Conservation (phyloP, 1,284 basidiomycete genomes). For the Leucoagaricus sp. region DNA sequence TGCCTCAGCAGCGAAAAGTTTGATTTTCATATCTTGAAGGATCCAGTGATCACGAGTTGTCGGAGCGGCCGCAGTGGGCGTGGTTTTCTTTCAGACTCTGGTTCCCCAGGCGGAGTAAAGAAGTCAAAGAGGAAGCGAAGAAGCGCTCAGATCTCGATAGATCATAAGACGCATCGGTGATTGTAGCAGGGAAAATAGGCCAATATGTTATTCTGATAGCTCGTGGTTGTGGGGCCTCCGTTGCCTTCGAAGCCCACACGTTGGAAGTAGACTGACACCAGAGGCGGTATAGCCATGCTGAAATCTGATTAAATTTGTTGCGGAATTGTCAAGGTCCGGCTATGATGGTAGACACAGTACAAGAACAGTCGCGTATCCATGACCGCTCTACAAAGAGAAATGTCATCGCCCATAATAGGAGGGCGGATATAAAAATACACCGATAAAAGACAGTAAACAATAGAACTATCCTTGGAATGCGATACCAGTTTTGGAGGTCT, state of each 20-base stretch:
- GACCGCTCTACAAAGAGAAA: background rate
- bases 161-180: background rate
- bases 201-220: background rate
- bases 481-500: slow-evolving; percentile 71
- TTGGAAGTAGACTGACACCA: background rate
- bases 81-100: background rate
- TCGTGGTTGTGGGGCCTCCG: background rate
- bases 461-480: slow-evolving; percentile 30
- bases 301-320: background rate
- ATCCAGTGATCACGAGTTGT: background rate
- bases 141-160: background rate
- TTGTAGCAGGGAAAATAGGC: background rate
- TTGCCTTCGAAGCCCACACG: too few relatives aligned
- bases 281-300: background rate
- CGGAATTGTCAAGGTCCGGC: background rate
- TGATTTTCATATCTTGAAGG: background rate
- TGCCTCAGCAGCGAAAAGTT: background rate
- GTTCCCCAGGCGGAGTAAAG: background rate
- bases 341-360: background rate
- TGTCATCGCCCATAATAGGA: too few relatives aligned
- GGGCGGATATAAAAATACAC: too few relatives aligned
- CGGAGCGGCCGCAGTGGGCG: background rate
- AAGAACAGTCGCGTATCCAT: background rate
- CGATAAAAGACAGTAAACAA: background rate
- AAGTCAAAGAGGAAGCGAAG: background rate